A percentile compares a stretch with the other conserved stretches of the same genome.
Conservation (phyloP, 1,284 basidiomycete genomes). For the Fistulinella cinereoalba region DNA sequence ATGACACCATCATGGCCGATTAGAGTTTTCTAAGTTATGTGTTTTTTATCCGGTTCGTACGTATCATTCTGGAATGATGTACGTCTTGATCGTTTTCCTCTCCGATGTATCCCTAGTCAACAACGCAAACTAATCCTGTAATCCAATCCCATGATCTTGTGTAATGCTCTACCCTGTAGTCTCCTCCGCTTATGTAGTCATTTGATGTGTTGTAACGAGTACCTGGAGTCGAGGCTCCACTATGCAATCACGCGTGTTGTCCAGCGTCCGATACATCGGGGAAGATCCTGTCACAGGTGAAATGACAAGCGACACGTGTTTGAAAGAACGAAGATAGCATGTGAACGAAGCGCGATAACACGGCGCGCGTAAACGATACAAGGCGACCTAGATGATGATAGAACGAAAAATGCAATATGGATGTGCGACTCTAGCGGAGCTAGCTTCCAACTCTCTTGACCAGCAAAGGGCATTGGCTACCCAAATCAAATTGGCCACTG, state of each 20-base stretch:
- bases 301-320: not conserved
- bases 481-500: conserved; percentile 53
- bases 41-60: conserved; percentile 11
- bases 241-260: not conserved
- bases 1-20: not conserved
- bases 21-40: conserved; percentile 9
- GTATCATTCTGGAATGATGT: conserved; percentile 6
- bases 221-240: not conserved
- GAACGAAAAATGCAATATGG: not conserved
- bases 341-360: not conserved
- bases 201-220: conserved; percentile 12
- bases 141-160: conserved; percentile 1
- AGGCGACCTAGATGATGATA: no score
- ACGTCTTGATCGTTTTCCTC: not conserved
- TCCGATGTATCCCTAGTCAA: conserved; percentile 24
- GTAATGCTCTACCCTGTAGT: conserved; percentile 11
- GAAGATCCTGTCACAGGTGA: no score
- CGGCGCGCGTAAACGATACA: no score
- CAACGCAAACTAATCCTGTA: conserved; percentile 15
- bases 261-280: no score
- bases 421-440: not conserved
- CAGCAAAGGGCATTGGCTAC: conserved; percentile 65
- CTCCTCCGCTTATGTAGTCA: conserved; percentile 7
- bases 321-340: not conserved
- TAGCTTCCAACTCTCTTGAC: conserved; percentile 36